Evolutionary conservation across 768 basidiomycete genomes (phyloP).

Genomic region (Strobilomyces echinocephalus): DNA sequence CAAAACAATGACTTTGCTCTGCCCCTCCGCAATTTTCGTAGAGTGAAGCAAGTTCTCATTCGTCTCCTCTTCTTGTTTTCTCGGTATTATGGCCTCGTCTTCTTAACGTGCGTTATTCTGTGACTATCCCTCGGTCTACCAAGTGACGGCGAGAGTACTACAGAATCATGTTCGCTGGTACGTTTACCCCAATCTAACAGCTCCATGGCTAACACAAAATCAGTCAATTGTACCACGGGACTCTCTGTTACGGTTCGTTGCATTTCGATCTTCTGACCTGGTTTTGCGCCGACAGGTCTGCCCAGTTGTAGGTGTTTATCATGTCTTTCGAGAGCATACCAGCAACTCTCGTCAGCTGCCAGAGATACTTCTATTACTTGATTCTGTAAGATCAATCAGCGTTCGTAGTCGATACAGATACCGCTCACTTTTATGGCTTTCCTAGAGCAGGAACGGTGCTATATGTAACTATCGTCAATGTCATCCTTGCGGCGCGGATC

Average conservation of each 20-base stretch:
- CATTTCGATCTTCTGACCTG: not conserved
- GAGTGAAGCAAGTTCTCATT: slow-evolving; percentile 9
- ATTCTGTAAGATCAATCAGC: slow-evolving; percentile 13
- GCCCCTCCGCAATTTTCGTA: not conserved
- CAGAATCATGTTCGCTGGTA: slow-evolving; percentile 17
- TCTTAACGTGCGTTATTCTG: slow-evolving; percentile 9
- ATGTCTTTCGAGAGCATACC: not conserved
- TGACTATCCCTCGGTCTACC: not conserved
- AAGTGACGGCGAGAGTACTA: not conserved
- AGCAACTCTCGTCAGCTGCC: slow-evolving; percentile 12
- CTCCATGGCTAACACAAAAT: not conserved
- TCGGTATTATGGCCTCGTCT: slow-evolving; percentile 25
- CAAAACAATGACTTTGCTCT: not conserved
- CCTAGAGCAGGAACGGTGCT: slow-evolving; percentile 18
- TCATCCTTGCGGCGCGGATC: slow-evolving; percentile 19
- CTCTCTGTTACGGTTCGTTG: slow-evolving; percentile 15
- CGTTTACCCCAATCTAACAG: not conserved
- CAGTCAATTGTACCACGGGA: slow-evolving; percentile 21
- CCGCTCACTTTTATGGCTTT: not conserved
- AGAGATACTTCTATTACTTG: slow-evolving; percentile 19
- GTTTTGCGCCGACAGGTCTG: not conserved
- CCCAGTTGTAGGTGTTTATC: slow-evolving; percentile 17
- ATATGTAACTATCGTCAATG: slow-evolving; percentile 17
- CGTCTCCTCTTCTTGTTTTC: slow-evolving; percentile 18
- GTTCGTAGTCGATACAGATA: too few relatives aligned